Evolutionary conservation across 129 eudicot genomes (phyloP), one percentile per base, ranked within the genome.

Genomic region (Apium graveolens): DNA sequence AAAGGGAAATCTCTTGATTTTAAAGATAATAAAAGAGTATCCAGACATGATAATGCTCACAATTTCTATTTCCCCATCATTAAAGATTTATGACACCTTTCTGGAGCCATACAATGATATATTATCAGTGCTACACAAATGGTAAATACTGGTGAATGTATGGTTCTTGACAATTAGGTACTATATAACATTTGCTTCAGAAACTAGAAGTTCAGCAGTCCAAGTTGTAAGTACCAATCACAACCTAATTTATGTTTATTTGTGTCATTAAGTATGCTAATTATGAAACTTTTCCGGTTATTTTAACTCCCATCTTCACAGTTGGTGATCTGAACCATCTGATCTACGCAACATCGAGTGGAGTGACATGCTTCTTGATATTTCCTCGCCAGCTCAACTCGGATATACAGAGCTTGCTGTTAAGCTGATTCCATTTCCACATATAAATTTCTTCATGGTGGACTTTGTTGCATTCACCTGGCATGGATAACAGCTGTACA

Each of bases 1-100:
- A 68, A 93, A 90, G 98, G 96, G 98, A 69, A 93, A 96, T 41
- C 93, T 93, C n/a, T 81, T 93, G 87, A 93, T 93, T 69, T 92
- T 96, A 39, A 92, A 92, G 86, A 92, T 92, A 62, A 85, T 96
- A 81, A 96, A 92, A 86, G 96, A 93, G 81, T 93, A 93, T 78
- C 96, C 98, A 7, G 98, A 93, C 82, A 81, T 96, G 80, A 93
- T 93, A 96, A 87, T 93, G 96, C 93, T 93, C 46, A 93, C 98
- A 8, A 90, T 93, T 89, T 93, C 98, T 3, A 96, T 92, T 81
- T 92, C 90, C 80, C 97, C 97, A 70, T 92, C 97, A 63, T 95
- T 95, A 3, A 92, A 92, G 86, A 96, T 92, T 65, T 92, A 96
- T 11, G 97, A 93, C 83, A 93, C 96, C 0, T 96, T 93, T 62